Conservation (phyloP, 345 rosid species). For the Mangifera indica region DNA sequence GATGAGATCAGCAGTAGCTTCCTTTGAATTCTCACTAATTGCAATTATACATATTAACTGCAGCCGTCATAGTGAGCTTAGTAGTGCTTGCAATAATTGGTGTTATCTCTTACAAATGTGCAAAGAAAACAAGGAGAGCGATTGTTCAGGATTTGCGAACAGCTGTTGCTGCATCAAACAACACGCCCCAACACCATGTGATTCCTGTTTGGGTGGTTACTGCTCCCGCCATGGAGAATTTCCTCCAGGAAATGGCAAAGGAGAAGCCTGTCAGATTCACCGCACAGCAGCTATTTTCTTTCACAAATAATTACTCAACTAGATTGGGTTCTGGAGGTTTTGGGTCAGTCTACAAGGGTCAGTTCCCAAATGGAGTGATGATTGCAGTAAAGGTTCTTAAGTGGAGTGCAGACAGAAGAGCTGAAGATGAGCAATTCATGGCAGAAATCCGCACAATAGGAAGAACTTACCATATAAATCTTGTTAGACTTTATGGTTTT, state of each 20-base stretch:
- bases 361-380: conserved; percentile 13
- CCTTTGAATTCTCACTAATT: too few species aligned
- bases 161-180: neutral
- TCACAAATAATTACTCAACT: conserved; percentile 13
- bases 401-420: neutral
- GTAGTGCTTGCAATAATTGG: neutral
- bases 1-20: too few species aligned
- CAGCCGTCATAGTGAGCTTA: neutral
- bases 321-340: conserved; percentile 20
- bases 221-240: conserved; percentile 18
- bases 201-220: conserved; percentile 6
- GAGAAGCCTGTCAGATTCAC: conserved; percentile 22
- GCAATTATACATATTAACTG: neutral
- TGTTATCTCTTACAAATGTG: neutral
- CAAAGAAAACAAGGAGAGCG: neutral
- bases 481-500: conserved; percentile 19
- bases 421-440: conserved; percentile 17
- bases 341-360: conserved; percentile 16
- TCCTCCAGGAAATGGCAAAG: conserved; percentile 11
- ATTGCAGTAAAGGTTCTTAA: conserved; percentile 18
- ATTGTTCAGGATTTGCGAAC: neutral
- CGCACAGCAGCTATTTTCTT: conserved; percentile 14
- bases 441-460: conserved; percentile 20
- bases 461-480: conserved; percentile 15
- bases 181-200: neutral